Evolutionary conservation across 2,329 filamentous ascomycete species (phyloP), one percentile per base, ranked within the genome.

Genomic region (Dothistroma septosporum): DNA sequence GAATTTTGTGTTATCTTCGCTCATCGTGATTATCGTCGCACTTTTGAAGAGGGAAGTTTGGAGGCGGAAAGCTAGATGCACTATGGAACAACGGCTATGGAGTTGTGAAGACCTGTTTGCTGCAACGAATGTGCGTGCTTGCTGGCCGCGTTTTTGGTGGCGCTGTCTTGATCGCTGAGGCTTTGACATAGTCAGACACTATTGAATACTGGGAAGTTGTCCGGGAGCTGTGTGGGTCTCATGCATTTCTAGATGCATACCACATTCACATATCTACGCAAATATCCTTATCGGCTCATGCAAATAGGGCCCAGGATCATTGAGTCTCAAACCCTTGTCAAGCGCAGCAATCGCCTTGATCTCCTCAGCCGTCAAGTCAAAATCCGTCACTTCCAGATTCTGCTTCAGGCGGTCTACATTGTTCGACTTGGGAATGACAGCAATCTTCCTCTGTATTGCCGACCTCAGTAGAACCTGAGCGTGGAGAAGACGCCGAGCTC

Each of bases 241-340:
- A 28, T 28, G 24, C 24, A 28, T 28, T 28, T 3, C 6, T 6
- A 28, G 24, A 6, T 6, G 24, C 24, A 2, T 28, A 28, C 24
- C 24, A 28, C 24, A 28, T 28, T 28, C 24, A 28, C 24, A 16
- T 9, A 9, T 9, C 52, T 59, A 62, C 31, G 60, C 60, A 48
- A 62, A 62, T 12, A 59, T 59, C 47, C 56, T 55, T 7, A 59
- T 46, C 21, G 60, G 60, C 47, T 56, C 55, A 37, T 53, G 46
- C 56, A 62, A 28, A 50, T 62, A 62, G 44, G 57, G 59, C 10
- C 60, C 60, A 24, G 60, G 60, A 59, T 62, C 60, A 53, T 62
- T 62, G 31, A 62, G 59, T 22, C 60, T 52, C 56, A 62, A 49
- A 0, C 57, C 60, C 35, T 37, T 24, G 49, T 62, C 57, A 31